A percentile compares a stretch with the other conserved stretches of the same genome.
Conservation (phyloP, 2,329 filamentous ascomycete genomes). For the Whalleya microplaca region DNA sequence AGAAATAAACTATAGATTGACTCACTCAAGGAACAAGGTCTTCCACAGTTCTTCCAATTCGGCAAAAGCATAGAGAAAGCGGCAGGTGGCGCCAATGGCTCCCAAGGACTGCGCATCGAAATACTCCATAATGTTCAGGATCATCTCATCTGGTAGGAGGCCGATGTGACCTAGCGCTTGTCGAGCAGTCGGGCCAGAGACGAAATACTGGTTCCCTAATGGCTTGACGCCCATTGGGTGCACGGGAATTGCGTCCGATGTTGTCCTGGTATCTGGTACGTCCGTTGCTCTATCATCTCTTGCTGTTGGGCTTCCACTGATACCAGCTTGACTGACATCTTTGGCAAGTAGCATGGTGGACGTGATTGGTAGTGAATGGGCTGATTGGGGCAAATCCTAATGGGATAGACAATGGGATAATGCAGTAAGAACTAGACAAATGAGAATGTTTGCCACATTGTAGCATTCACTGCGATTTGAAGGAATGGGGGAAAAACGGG, state of each 20-base stretch:
- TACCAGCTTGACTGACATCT: slow-evolving; percentile 24
- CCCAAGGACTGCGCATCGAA: slow-evolving; percentile 68
- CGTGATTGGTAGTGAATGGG: slow-evolving; percentile 6
- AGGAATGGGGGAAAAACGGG: no score
- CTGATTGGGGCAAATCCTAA: slow-evolving; percentile 14
- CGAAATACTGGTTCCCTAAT: slow-evolving; percentile 78
- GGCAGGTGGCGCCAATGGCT: slow-evolving; percentile 76
- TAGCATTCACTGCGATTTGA: no score
- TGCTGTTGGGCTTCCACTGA: slow-evolving; percentile 10
- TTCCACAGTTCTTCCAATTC: slow-evolving; percentile 90
- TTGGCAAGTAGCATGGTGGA: slow-evolving; percentile 30
- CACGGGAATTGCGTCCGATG: slow-evolving; percentile 61
- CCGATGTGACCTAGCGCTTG: slow-evolving; percentile 67
- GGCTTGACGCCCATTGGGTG: slow-evolving; percentile 88
- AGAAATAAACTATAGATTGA: slow-evolving; percentile 34
- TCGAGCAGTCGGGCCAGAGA: slow-evolving; percentile 68
- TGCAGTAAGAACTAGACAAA: neutral
- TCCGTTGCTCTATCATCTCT: slow-evolving; percentile 17
- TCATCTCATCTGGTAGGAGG: slow-evolving; percentile 77
- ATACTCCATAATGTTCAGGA: slow-evolving; percentile 75
- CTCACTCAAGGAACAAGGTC: slow-evolving; percentile 81
- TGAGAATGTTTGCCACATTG: no score
- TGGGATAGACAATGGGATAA: neutral
- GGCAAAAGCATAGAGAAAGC: slow-evolving; percentile 83
- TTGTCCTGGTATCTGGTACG: slow-evolving; percentile 6